Evolutionary conservation across 2,329 filamentous ascomycete species (phyloP), one percentile per base, ranked within the genome.

Genomic region (Claviceps africana): DNA sequence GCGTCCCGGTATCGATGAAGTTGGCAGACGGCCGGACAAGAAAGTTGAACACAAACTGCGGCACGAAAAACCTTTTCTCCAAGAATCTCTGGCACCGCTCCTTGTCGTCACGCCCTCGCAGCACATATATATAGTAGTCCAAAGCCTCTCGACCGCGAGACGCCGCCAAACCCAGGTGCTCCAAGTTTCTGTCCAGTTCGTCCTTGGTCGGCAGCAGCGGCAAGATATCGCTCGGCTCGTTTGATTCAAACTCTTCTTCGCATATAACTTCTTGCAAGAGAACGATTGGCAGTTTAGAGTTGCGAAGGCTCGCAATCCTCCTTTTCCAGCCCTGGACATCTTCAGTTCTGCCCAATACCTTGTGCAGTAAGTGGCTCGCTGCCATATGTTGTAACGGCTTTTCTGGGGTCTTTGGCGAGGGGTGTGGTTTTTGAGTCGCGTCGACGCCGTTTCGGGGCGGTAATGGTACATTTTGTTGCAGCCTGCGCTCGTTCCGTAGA

Each of bases 61-160:
- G 66, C 11, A 58, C 60, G 2, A 53, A 50, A 11, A 47, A 53
- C 21, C 57, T 53, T 15, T 58, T 56, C 50, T 60, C 57, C 37
- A 68, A 48, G n/a, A 65, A 62, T n/a, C 63, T 54, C 28, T 56
- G 49, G 44, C 66, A 67, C 45, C 64, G 60, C 37, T 64, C 57
- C 37, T 67, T 57, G 45, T 68, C 66, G 21, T 58, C 59, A 21
- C 51, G 54, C 21, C 60, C 64, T 19, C 61, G 54, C 17, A 68
- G 56, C 15, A 68, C 61, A 13, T 64, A 55, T 25, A 61, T 35
- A 33, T 62, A 68, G 19, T 58, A 50, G 8, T 61, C 53, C 25
- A 68, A 43, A 11, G 58, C 53, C 17, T 57, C 53, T 37, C 52
- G 39, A 0, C 55, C 54, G 48, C 63, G 55, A 10, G 59, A 61